These are phyloP conservation scores for Debaryomyces subglobosus DNA, from an alignment of 1,139 yeast genomes.

Conservation along the genomic window DNA sequence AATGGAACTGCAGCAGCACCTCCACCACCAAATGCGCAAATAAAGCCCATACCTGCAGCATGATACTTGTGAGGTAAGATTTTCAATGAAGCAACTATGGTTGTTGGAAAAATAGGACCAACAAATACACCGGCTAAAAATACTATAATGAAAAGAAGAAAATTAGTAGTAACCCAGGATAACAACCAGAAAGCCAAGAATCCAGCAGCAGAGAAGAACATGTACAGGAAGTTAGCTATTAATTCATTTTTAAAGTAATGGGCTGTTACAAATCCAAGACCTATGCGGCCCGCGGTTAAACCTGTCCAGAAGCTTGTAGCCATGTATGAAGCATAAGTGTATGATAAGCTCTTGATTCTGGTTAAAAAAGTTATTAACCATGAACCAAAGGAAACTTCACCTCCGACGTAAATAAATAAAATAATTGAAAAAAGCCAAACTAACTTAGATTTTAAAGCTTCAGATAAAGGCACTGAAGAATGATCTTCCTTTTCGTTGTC, in stretches of 20 bases:
- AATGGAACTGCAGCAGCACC: slow-evolving; percentile 75
- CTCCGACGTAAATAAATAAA: slow-evolving; percentile 65
- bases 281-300: slow-evolving; percentile 61
- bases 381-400: slow-evolving; percentile 68
- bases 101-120: slow-evolving; percentile 84
- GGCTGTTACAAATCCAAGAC: slow-evolving; percentile 64
- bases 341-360: slow-evolving; percentile 49
- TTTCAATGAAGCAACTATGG: slow-evolving; percentile 65
- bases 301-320: slow-evolving; percentile 71
- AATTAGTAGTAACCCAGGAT: slow-evolving; percentile 20
- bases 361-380: slow-evolving; percentile 66
- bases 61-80: slow-evolving; percentile 64
- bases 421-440: slow-evolving; percentile 52
- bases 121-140: slow-evolving; percentile 66
- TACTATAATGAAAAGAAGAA: slow-evolving; percentile 39
- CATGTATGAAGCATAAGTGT: slow-evolving; percentile 55
- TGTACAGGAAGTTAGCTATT: slow-evolving; percentile 43
- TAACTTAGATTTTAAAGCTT: slow-evolving; percentile 43
- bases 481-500: slow-evolving; percentile 21
- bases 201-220: slow-evolving; percentile 32
- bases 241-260: slow-evolving; percentile 46
- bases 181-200: slow-evolving; percentile 35
- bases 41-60: slow-evolving; percentile 71
- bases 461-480: slow-evolving; percentile 26
- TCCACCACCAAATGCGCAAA: slow-evolving; percentile 77